Evolutionary conservation across 371 early-diverging fungal genomes (phyloP).

Genomic region (Mortierella sp.): DNA sequence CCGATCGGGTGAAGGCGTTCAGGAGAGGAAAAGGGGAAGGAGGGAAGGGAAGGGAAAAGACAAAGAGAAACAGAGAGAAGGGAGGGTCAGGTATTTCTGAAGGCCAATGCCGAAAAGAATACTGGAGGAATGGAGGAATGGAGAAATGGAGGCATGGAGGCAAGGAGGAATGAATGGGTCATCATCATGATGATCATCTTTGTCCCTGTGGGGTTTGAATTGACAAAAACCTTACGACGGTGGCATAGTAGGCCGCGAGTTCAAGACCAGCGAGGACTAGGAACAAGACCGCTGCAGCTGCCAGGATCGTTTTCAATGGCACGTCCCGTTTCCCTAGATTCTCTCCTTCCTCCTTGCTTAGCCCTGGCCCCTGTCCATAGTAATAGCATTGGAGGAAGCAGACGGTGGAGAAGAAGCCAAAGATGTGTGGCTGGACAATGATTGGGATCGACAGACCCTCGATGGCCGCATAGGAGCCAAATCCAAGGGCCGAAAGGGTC

Average conservation of each 20-base stretch:
- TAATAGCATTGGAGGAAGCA: conserved; percentile 60
- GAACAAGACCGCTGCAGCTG: neutral
- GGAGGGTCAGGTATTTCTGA: no score
- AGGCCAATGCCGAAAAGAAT: no score
- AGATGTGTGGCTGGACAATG: conserved; percentile 65
- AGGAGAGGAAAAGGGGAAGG: no score
- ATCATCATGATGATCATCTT: no score
- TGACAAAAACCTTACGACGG: conserved; percentile 8
- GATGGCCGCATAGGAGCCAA: conserved; percentile 61
- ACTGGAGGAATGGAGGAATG: no score
- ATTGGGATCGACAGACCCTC: conserved; percentile 61
- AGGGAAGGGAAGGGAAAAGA: neutral
- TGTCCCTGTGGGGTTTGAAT: no score
- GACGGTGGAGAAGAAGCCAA: conserved; percentile 56
- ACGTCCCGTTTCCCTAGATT: neutral
- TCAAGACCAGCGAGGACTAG: conserved; percentile 8
- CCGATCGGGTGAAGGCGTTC: no score
- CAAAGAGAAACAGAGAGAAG: no score
- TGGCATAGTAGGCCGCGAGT: conserved; percentile 11
- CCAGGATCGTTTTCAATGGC: neutral
- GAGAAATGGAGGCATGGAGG: no score
- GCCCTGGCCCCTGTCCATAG: conserved; percentile 42
- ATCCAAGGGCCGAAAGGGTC: conserved; percentile 56
- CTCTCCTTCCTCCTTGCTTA: neutral
- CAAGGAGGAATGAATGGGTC: no score